Conservation (phyloP, 108 stramenopile species). For the Pseudonitzschia multistriata region DNA sequence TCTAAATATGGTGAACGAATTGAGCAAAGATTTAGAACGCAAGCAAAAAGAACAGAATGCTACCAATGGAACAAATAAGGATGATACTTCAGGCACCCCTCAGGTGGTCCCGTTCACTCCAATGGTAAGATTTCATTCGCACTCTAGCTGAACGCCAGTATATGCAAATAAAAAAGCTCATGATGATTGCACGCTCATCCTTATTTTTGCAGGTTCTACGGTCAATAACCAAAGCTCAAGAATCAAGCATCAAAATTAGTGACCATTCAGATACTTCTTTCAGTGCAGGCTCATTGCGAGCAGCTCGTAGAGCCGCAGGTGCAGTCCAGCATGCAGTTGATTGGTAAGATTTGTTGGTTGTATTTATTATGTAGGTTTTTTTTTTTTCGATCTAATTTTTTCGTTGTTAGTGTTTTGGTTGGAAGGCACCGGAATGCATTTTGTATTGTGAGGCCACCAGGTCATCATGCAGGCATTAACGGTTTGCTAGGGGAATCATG, state of each 20-base stretch:
- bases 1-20: slow-evolving; percentile 81
- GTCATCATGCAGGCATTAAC: slow-evolving; percentile 95
- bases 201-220: slow-evolving; percentile 52
- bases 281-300: slow-evolving; percentile 82
- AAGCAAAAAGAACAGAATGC: slow-evolving; percentile 43
- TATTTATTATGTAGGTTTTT: background rate
- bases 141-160: background rate
- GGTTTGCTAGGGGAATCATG: slow-evolving; percentile 91
- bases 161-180: background rate
- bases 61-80: slow-evolving; percentile 22
- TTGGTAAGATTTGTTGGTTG: slow-evolving; percentile 41
- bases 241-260: slow-evolving; percentile 55
- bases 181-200: background rate
- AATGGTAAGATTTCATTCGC: slow-evolving; percentile 42
- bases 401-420: slow-evolving; percentile 55
- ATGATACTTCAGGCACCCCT: slow-evolving; percentile 23
- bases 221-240: slow-evolving; percentile 60
- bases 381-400: slow-evolving; percentile 7
- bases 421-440: slow-evolving; percentile 92
- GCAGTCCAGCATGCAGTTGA: slow-evolving; percentile 94
- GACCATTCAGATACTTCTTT: slow-evolving; percentile 87
- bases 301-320: slow-evolving; percentile 88
- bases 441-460: slow-evolving; percentile 95
- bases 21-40: slow-evolving; percentile 81
- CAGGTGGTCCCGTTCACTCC: slow-evolving; percentile 84